phyloP scores from a whole-genome alignment of 805 yeast species.

The Ogataea siamensis region DNA sequence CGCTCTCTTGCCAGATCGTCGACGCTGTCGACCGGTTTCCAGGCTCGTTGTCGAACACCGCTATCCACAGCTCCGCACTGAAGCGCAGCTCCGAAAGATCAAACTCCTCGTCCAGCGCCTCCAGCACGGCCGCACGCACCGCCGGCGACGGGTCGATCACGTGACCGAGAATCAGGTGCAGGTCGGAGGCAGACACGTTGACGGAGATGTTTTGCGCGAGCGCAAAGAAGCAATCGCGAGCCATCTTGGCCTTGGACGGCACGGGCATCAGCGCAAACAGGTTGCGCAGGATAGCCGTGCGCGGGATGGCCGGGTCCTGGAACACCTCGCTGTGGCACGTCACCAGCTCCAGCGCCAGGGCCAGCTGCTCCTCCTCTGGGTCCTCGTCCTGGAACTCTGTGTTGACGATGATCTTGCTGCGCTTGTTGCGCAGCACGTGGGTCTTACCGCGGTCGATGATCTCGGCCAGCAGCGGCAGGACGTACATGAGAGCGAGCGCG shows the following conservation, averaged over 20 bases:
- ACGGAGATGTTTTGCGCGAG: constrained; percentile 75
- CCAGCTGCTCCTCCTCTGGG: constrained; percentile 82
- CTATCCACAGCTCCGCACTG: constrained; percentile 65
- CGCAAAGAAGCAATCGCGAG: constrained; percentile 79
- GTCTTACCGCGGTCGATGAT: constrained; percentile 66
- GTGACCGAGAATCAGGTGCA: constrained; percentile 54
- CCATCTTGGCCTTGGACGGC: constrained; percentile 74
- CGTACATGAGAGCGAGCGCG: constrained; percentile 62
- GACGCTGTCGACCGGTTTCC: constrained; percentile 61
- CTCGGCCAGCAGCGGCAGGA: constrained; percentile 69
- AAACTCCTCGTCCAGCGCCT: constrained; percentile 82
- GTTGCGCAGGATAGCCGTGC: constrained; percentile 59
- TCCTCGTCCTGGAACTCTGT: constrained; percentile 78
- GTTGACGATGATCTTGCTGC: constrained; percentile 45
- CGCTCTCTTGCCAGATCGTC: constrained; percentile 83
- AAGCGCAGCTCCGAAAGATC: constrained; percentile 46
- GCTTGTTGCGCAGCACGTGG: constrained; percentile 51
- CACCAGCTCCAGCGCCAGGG: constrained; percentile 74
- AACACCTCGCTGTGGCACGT: constrained; percentile 67
- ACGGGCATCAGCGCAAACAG: constrained; percentile 65
- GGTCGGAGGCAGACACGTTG: constrained; percentile 54
- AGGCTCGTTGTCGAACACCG: constrained; percentile 70
- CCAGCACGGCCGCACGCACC: constrained; percentile 78
- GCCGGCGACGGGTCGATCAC: constrained; percentile 61
- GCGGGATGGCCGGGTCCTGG: constrained; percentile 64